Evolutionary conservation across 345 rosid genomes (phyloP).

Genomic region (Sonneratia alba): DNA sequence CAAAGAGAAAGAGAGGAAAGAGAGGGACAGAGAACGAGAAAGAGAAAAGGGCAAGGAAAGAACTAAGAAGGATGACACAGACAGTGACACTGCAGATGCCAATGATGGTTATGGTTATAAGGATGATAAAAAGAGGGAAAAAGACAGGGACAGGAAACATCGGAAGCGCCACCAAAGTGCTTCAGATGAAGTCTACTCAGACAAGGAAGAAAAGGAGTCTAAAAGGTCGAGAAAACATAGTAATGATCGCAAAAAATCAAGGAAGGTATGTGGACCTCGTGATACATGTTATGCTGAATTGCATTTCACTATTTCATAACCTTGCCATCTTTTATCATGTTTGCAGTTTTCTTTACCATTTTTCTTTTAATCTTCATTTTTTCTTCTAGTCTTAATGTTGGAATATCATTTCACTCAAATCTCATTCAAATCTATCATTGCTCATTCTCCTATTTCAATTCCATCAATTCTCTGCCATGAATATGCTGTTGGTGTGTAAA

Average conservation of each 20-base stretch:
- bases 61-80: slow-evolving; percentile 65
- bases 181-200: slow-evolving; percentile 67
- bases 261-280: slow-evolving; percentile 42
- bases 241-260: slow-evolving; percentile 75
- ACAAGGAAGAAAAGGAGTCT: slow-evolving; percentile 74
- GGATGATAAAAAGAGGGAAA: slow-evolving; percentile 76
- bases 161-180: slow-evolving; percentile 66
- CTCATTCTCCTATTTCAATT: not conserved
- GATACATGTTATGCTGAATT: not conserved
- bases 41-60: slow-evolving; percentile 74
- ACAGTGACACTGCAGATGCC: slow-evolving; percentile 62
- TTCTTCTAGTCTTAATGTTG: not conserved
- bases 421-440: not conserved
- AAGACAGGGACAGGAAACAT: slow-evolving; percentile 74
- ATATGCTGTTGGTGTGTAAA: not conserved
- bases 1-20: slow-evolving; percentile 59
- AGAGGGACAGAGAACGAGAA: slow-evolving; percentile 73
- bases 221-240: slow-evolving; percentile 75
- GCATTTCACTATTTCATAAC: not conserved
- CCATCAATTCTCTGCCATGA: not conserved
- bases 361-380: not conserved
- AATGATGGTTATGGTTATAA: slow-evolving; percentile 50
- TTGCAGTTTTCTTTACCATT: not conserved
- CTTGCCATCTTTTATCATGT: not conserved
- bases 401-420: not conserved